phyloP scores from a whole-genome alignment of 192 early-diverging fungal species.

The Jimgerdemannia flammicorona region DNA sequence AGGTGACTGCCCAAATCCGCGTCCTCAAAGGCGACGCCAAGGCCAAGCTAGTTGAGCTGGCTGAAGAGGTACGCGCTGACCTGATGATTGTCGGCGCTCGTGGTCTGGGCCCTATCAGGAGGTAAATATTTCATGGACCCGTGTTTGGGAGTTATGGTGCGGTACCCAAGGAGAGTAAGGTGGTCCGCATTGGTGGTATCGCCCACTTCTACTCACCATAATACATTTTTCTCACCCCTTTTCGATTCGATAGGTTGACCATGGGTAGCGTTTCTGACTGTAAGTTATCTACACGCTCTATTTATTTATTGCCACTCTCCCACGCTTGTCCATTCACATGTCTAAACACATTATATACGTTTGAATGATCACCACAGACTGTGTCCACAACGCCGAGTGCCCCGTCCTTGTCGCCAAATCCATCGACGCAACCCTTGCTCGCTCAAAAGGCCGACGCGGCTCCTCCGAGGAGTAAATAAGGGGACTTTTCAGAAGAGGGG shows the following conservation, averaged over 20 bases:
- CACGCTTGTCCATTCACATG: background rate
- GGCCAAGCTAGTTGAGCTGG: constrained; percentile 4
- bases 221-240: background rate
- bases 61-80: constrained; percentile 10
- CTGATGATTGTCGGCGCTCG: constrained; percentile 12
- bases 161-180: background rate
- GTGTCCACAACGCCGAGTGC: constrained; percentile 13
- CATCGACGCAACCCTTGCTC: constrained; percentile 6
- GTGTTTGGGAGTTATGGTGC: background rate
- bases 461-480: background rate
- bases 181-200: background rate
- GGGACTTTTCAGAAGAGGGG: too few species aligned
- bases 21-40: constrained; percentile 17
- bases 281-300: constrained; percentile 3
- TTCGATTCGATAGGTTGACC: background rate
- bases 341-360: background rate
- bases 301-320: background rate
- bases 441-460: background rate
- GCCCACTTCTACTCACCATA: background rate
- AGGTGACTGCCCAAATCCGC: constrained; percentile 14
- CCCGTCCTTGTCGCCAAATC: constrained; percentile 10
- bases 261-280: constrained; percentile 18
- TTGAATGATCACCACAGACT: background rate
- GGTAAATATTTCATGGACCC: background rate
- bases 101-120: background rate